phyloP scores from a whole-genome alignment of 2,329 filamentous ascomycete genomes.

The Aspergillus viridinutans region DNA sequence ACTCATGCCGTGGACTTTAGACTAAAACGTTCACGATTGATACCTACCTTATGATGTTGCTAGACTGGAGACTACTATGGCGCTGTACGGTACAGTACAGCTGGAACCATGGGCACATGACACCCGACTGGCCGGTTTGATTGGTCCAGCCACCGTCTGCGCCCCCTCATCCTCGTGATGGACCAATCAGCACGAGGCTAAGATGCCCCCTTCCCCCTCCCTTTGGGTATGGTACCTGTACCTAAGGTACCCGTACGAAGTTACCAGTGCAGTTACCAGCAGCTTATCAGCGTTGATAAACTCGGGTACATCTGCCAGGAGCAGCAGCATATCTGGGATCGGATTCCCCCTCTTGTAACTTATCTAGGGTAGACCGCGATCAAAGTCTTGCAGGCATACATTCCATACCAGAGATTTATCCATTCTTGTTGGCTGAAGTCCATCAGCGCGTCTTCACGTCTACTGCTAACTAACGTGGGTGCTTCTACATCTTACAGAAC shows the following conservation, averaged over 20 bases:
- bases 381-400: neutral
- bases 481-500: neutral
- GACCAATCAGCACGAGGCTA: neutral
- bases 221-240: neutral
- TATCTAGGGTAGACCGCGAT: neutral
- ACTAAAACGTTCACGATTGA: too few relatives aligned
- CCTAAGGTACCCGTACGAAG: neutral
- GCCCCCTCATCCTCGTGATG: neutral
- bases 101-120: neutral
- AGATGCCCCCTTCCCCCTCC: neutral
- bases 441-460: neutral
- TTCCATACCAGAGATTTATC: neutral
- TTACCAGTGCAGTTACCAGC: neutral
- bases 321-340: neutral
- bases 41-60: neutral
- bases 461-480: neutral
- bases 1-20: neutral
- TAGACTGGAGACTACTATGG: constrained; percentile 1
- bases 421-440: neutral
- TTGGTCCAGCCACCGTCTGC: neutral
- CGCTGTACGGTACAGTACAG: constrained; percentile 5
- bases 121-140: neutral
- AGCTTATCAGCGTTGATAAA: neutral
- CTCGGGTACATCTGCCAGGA: too few relatives aligned
- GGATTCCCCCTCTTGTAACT: neutral